Conservation (phyloP, 371 early-diverging fungal species). For the Apophysomyces ossiformis region DNA sequence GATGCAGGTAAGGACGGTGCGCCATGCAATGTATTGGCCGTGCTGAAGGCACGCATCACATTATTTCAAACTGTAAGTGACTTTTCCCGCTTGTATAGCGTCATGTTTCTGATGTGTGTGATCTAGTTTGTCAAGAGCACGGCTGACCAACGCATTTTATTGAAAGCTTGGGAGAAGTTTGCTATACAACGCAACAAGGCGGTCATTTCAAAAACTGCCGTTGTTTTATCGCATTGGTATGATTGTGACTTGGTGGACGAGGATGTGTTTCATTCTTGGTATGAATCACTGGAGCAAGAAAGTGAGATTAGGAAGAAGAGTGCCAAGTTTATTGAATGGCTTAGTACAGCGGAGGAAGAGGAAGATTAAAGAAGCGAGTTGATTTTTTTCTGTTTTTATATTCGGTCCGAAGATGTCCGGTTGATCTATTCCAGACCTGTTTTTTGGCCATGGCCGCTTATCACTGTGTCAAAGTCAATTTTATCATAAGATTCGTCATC, state of each 20-base stretch:
- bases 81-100: background rate
- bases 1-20: constrained; percentile 39
- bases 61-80: constrained; percentile 59
- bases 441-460: background rate
- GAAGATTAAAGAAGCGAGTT: constrained; percentile 36
- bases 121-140: constrained; percentile 61
- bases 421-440: background rate
- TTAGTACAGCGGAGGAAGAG: constrained; percentile 73
- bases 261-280: constrained; percentile 71
- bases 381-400: background rate
- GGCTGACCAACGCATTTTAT: constrained; percentile 63
- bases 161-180: constrained; percentile 70
- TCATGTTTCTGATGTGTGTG: background rate
- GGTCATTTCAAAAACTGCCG: constrained; percentile 55
- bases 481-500: constrained; percentile 1
- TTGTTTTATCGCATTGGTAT: constrained; percentile 68
- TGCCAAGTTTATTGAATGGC: constrained; percentile 70
- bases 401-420: constrained; percentile 10
- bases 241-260: constrained; percentile 77
- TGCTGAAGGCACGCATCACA: constrained; percentile 43
- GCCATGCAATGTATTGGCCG: constrained; percentile 23
- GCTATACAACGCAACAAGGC: constrained; percentile 54
- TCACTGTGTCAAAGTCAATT: constrained; percentile 1
- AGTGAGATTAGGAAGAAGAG: constrained; percentile 63
- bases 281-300: constrained; percentile 50